A percentile compares a stretch with the other conserved stretches of the same genome.
Evolutionary conservation across 495 filamentous ascomycete genomes (phyloP).

Genomic region (Aspergillus bridgeri): DNA sequence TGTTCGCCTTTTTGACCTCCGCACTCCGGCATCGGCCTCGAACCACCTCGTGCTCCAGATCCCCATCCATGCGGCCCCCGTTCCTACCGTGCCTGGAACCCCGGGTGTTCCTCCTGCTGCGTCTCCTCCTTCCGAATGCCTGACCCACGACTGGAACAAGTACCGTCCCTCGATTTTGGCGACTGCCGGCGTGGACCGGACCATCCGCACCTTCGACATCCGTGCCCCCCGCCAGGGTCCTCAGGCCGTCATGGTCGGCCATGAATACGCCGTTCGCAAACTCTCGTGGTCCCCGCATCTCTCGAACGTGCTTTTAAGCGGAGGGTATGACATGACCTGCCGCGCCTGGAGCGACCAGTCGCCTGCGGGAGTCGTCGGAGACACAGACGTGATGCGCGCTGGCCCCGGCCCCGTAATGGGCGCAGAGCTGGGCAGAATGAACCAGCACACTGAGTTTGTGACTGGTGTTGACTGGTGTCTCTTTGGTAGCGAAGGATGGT

Average conservation of each 20-base stretch:
- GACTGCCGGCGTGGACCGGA: constrained; percentile 82
- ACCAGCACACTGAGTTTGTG: constrained; percentile 88
- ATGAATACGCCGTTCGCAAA: constrained; percentile 85
- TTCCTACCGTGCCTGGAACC: constrained; percentile 36
- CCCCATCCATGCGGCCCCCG: constrained; percentile 66
- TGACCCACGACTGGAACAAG: constrained; percentile 99
- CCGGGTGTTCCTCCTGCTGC: constrained; percentile 30
- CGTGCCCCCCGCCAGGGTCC: constrained; percentile 69
- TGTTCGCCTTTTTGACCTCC: constrained; percentile 83
- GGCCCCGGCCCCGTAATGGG: constrained; percentile 48
- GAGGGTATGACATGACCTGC: constrained; percentile 97
- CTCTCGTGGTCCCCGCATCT: constrained; percentile 91
- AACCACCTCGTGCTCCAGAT: constrained; percentile 79
- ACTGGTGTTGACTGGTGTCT: constrained; percentile 98
- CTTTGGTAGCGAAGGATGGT: constrained; percentile 94
- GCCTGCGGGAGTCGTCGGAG: constrained; percentile 51
- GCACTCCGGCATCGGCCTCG: constrained; percentile 72
- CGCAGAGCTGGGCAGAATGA: constrained; percentile 81
- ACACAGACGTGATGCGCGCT: constrained; percentile 38
- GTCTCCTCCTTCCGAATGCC: constrained; percentile 63
- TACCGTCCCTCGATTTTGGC: constrained; percentile 82
- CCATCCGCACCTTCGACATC: constrained; percentile 86
- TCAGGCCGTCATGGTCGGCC: constrained; percentile 66
- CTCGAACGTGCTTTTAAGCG: constrained; percentile 76
- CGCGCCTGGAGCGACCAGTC: constrained; percentile 79